These are phyloP conservation scores for Boletus rex-veris DNA, from an alignment of 768 basidiomycete species.

Conservation along the genomic window DNA sequence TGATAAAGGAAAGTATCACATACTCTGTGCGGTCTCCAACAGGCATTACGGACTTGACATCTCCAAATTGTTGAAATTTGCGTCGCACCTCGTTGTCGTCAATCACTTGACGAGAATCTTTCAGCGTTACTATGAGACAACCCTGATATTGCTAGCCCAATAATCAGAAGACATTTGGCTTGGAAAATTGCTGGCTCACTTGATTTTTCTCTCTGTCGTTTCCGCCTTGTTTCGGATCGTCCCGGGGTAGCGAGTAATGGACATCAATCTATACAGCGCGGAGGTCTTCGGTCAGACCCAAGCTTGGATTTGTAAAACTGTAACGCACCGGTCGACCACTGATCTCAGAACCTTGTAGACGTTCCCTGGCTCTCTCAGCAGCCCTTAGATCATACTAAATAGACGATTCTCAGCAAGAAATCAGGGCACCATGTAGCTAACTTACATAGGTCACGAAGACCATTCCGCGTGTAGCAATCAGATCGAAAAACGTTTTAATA, in stretches of 20 bases:
- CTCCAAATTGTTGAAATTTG: conserved; percentile 86
- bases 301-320: background rate
- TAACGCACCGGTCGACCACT: conserved; percentile 83
- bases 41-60: conserved; percentile 76
- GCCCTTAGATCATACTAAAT: conserved; percentile 86
- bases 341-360: conserved; percentile 85
- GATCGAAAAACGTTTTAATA: conserved; percentile 96
- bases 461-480: conserved; percentile 95
- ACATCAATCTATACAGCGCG: conserved; percentile 79
- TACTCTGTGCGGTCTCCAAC: conserved; percentile 64
- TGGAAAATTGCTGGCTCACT: conserved; percentile 37
- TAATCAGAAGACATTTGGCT: conserved; percentile 8
- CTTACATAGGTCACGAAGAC: conserved; percentile 98
- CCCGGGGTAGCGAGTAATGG: conserved; percentile 92
- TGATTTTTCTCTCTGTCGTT: conserved; percentile 75
- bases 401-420: conserved; percentile 14
- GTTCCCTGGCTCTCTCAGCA: conserved; percentile 88
- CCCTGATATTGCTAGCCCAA: conserved; percentile 69
- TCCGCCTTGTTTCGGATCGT: conserved; percentile 65
- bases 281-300: conserved; percentile 4
- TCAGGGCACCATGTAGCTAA: conserved; percentile 15
- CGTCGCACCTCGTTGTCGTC: conserved; percentile 84
- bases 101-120: conserved; percentile 67
- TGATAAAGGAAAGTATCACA: conserved; percentile 11
- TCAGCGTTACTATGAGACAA: conserved; percentile 73